Base-by-base conservation (phyloP, 371 early-diverging fungal species). In the Dichotomocladium elegans region DNA sequence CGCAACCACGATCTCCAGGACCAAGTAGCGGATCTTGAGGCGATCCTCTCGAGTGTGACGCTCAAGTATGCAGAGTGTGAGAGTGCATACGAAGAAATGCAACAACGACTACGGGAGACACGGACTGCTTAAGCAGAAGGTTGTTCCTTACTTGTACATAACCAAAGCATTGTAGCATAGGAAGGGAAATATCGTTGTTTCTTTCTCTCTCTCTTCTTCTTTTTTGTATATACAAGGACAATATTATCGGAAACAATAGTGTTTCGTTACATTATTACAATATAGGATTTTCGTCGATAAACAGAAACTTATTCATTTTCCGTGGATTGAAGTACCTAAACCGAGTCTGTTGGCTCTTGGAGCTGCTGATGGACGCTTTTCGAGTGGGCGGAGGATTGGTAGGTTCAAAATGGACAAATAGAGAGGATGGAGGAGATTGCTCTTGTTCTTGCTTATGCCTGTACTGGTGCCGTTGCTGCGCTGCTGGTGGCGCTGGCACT, bases 61-160 rank as follows among this genome's bases (percentile, higher is more conserved):
- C 66, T 80, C 58, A 67, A 79, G 53, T 84, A 82, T 50, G 90
- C 86, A 4, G 86, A 90, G 60, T 73, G 75, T 48, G 92, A 91
- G 61, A 83, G 77, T 53, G 81, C 83, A 35, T 63, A 84, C 28
- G 83, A 80, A 33, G 46, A 53, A 3, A 53, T 87, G 56, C 51
- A 64, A 9, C 73, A 76, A 46, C 43, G 45, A 17, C 44, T 44
- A 3, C 51, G 41, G 14, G 41, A 51, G 21, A 42, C 51, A 27
- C 41, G 51, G 25, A 28, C 19, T 44, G 15, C 6, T 6, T 44
- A 44, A 15, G 21, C 3, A n/a, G n/a, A n/a, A n/a, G n/a, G n/a
- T n/a, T n/a, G n/a, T n/a, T n/a, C n/a, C n/a, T n/a, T n/a, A n/a
- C n/a, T n/a, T n/a, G n/a, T n/a, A n/a, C n/a, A n/a, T n/a, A n/a